Evolutionary conservation across 352 stramenopile species (phyloP).

Genomic region (Pythium pyrilobum): DNA sequence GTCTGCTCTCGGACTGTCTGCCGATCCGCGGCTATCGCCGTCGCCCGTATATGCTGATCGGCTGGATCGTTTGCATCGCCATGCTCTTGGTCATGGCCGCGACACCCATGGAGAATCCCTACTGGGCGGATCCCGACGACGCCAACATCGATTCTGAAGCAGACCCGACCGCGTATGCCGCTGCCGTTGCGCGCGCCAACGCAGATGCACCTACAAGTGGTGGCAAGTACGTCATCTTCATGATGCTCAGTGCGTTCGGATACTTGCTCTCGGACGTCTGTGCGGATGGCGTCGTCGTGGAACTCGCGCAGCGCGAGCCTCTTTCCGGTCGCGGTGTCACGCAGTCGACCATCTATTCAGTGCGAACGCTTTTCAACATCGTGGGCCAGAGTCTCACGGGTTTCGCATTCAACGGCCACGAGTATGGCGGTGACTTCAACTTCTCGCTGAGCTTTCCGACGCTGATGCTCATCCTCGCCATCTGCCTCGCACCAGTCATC

Average conservation of each 20-base stretch:
- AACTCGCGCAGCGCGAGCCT: conserved; percentile 34
- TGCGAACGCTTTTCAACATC: conserved; percentile 19
- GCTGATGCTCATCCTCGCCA: conserved; percentile 20
- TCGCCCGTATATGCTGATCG: conserved; percentile 34
- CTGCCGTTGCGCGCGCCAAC: conserved; percentile 4
- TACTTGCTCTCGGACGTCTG: conserved; percentile 35
- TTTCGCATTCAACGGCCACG: conserved; percentile 25
- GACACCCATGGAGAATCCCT: conserved; percentile 18
- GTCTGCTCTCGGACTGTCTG: conserved; percentile 32
- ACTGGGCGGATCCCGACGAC: conserved; percentile 15
- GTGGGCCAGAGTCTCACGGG: conserved; percentile 13
- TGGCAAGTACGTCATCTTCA: conserved; percentile 31
- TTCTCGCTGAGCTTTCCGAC: conserved; percentile 27
- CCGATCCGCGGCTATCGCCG: conserved; percentile 33
- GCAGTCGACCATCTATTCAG: conserved; percentile 29
- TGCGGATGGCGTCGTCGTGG: conserved; percentile 28
- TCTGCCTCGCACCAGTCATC: conserved; percentile 14
- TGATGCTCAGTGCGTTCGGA: conserved; percentile 28
- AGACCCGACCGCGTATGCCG: not conserved
- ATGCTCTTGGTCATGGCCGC: conserved; percentile 28
- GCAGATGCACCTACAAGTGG: conserved; percentile 8
- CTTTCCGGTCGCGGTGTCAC: conserved; percentile 21
- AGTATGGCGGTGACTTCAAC: conserved; percentile 22
- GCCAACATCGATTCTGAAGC: conserved; percentile 2
- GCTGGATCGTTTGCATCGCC: conserved; percentile 25